A percentile compares a stretch with the other conserved stretches of the same genome.
Evolutionary conservation across 441 rosid genomes (phyloP).

Genomic region (Euphorbia schlechtendalii): DNA sequence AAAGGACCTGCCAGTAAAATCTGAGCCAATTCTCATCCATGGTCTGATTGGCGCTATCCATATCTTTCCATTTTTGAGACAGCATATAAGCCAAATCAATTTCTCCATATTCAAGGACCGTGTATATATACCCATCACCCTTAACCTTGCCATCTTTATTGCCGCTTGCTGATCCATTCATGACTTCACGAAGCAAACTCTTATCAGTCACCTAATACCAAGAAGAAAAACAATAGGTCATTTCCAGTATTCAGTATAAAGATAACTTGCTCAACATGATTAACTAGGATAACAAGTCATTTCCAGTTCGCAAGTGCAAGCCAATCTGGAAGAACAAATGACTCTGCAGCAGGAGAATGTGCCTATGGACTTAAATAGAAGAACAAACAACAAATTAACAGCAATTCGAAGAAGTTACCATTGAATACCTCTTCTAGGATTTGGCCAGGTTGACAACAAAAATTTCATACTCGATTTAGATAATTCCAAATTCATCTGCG

Average conservation of each 20-base stretch:
- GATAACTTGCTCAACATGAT: neutral
- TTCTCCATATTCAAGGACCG: conserved; percentile 98
- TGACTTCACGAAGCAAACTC: conserved; percentile 67
- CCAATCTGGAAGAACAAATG: neutral
- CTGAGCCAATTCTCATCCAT: conserved; percentile 98
- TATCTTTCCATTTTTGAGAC: conserved; percentile 92
- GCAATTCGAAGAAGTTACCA: no score
- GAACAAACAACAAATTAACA: neutral
- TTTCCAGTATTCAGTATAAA: no score
- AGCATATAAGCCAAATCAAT: conserved; percentile 97
- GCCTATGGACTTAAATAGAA: no score
- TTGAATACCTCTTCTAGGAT: neutral
- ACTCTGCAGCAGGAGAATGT: neutral
- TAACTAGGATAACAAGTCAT: neutral
- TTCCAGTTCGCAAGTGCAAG: conserved; percentile 1
- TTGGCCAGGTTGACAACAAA: neutral
- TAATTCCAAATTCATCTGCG: conserved; percentile 46
- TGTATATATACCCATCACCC: conserved; percentile 86
- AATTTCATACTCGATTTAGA: conserved; percentile 27
- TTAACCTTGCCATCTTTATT: conserved; percentile 85
- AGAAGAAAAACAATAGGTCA: no score
- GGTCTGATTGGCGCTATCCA: conserved; percentile 51
- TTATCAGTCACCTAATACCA: conserved; percentile 87
- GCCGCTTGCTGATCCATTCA: conserved; percentile 54
- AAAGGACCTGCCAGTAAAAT: conserved; percentile 94